A percentile compares a stretch with the other conserved stretches of the same genome.
Conservation (phyloP, 169 alveolate species). For the Plasmodium adleri region DNA sequence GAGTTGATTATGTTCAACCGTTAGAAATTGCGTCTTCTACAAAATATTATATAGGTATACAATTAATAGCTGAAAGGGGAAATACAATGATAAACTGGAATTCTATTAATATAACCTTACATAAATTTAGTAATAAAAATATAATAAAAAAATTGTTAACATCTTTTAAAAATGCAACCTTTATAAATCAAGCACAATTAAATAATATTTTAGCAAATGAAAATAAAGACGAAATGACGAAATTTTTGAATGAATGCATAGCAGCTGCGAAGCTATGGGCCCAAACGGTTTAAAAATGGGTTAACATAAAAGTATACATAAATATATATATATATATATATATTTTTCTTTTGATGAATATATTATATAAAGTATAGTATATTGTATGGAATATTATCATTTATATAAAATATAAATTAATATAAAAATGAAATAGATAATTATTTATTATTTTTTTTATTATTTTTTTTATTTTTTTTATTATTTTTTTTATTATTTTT, state of each 20-base stretch:
- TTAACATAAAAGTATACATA: too few species aligned
- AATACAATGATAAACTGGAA: constrained; percentile 83
- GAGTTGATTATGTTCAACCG: constrained; percentile 82
- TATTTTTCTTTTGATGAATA: too few species aligned
- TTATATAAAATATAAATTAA: too few species aligned
- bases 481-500: too few species aligned
- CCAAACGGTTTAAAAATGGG: constrained; percentile 52
- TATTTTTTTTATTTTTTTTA: too few species aligned
- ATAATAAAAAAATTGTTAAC: constrained; percentile 77
- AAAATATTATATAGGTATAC: constrained; percentile 84
- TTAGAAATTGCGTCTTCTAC: constrained; percentile 81
- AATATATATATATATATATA: too few species aligned
- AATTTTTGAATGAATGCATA: constrained; percentile 81
- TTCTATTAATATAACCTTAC: constrained; percentile 79
- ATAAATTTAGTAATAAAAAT: constrained; percentile 79
- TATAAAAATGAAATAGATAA: too few species aligned
- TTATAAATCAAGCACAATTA: constrained; percentile 77
- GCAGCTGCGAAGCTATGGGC: constrained; percentile 86
- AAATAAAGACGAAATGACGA: constrained; percentile 79
- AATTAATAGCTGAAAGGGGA: constrained; percentile 82
- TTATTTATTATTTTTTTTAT: too few species aligned
- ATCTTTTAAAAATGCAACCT: constrained; percentile 82
- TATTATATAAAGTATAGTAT: too few species aligned
- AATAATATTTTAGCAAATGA: constrained; percentile 59
- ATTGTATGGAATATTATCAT: too few species aligned